Conservation (phyloP, 495 filamentous ascomycete species). For the Hypoxylon perforatum region DNA sequence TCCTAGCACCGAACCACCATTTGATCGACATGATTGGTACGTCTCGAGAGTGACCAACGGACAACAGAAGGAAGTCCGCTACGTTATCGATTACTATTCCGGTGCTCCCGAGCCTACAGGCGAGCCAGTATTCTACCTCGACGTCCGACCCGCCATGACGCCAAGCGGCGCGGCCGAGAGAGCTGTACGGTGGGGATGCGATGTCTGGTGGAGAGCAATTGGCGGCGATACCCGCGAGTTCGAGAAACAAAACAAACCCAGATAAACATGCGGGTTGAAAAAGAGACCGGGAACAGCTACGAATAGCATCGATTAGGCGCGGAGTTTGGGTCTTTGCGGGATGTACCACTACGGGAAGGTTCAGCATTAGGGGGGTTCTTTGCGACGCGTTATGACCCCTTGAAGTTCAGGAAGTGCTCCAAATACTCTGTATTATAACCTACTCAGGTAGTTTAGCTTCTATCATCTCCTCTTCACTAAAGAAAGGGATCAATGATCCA, state of each 20-base stretch:
- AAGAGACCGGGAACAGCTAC: constrained; percentile 5
- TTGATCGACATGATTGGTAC: constrained; percentile 98
- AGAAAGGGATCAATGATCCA: constrained; percentile 10
- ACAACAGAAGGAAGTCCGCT: constrained; percentile 78
- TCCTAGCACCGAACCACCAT: constrained; percentile 80
- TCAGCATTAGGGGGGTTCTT: constrained; percentile 13
- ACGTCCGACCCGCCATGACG: constrained; percentile 95
- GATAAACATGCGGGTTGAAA: neutral
- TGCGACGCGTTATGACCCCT: constrained; percentile 39
- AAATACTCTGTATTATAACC: constrained; percentile 31
- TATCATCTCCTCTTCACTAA: constrained; percentile 29
- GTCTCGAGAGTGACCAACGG: constrained; percentile 75
- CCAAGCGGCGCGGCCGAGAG: constrained; percentile 85
- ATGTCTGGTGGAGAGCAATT: constrained; percentile 91
- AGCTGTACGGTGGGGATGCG: constrained; percentile 87
- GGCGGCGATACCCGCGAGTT: constrained; percentile 69
- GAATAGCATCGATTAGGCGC: constrained; percentile 20
- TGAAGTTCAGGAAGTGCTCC: constrained; percentile 22
- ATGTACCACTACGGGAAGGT: constrained; percentile 15
- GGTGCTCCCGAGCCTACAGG: constrained; percentile 87
- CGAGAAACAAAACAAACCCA: constrained; percentile 21
- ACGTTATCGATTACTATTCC: constrained; percentile 98
- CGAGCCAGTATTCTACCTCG: constrained; percentile 95
- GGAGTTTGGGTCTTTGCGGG: constrained; percentile 39
- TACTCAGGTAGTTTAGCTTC: too few relatives aligned